A percentile compares a stretch with the other conserved stretches of the same genome.
Conservation (phyloP, 192 early-diverging fungal genomes). For the Helicostylum pulchrum region DNA sequence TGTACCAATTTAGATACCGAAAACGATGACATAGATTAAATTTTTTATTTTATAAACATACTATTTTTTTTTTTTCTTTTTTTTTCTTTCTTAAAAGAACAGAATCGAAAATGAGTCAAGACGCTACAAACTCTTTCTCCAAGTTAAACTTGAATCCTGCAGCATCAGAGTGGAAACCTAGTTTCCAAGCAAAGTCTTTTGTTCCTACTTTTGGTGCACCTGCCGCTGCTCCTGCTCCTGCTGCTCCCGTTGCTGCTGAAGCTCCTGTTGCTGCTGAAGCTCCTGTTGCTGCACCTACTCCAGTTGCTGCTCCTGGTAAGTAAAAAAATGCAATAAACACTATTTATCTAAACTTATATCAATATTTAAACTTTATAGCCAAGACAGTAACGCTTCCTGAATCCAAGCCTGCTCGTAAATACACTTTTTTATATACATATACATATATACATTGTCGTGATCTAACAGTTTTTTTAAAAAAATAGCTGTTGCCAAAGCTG, state of each 20-base stretch:
- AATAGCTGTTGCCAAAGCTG: slow-evolving; percentile 29
- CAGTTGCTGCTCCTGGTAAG: slow-evolving; percentile 16
- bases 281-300: slow-evolving; percentile 23
- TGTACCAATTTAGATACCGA: too few relatives aligned
- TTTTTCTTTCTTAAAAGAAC: too few relatives aligned
- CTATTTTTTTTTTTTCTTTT: too few relatives aligned
- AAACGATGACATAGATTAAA: too few relatives aligned
- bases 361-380: too few relatives aligned
- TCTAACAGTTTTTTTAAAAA: too few relatives aligned
- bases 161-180: slow-evolving; percentile 66
- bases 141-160: slow-evolving; percentile 61
- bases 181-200: slow-evolving; percentile 65
- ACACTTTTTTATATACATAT: too few relatives aligned
- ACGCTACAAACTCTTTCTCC: slow-evolving; percentile 43
- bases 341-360: too few relatives aligned
- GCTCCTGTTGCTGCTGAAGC: slow-evolving; percentile 28
- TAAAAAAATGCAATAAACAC: too few relatives aligned
- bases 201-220: slow-evolving; percentile 56
- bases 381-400: not conserved
- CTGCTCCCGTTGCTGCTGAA: slow-evolving; percentile 8
- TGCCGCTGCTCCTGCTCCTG: slow-evolving; percentile 43
- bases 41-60: too few relatives aligned
- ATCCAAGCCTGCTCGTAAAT: slow-evolving; percentile 11
- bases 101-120: slow-evolving; percentile 23
- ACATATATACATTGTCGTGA: too few relatives aligned